Percentiles rank a stretch among this genome's conserved stretches.
phyloP scores from a whole-genome alignment of 2,329 filamentous ascomycete species.

The Aureobasidium sp. region DNA sequence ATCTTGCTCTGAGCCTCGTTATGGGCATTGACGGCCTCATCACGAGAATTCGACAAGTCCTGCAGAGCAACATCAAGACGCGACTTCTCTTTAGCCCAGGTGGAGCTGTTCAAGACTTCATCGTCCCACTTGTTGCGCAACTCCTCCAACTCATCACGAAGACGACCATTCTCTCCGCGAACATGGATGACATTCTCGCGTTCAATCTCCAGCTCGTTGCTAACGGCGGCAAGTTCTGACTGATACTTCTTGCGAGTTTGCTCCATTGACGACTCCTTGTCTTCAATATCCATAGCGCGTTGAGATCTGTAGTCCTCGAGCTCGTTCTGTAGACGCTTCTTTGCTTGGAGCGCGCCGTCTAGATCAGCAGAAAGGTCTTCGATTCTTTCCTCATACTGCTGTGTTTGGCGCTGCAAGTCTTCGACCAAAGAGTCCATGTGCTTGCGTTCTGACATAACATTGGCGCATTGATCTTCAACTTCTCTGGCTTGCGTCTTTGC shows the following conservation, averaged over 20 bases:
- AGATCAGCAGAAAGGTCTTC: slow-evolving; percentile 90
- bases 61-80: slow-evolving; percentile 82
- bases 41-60: slow-evolving; percentile 81
- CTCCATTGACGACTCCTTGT: slow-evolving; percentile 92
- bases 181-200: slow-evolving; percentile 83
- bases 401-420: slow-evolving; percentile 81
- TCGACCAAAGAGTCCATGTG: slow-evolving; percentile 82
- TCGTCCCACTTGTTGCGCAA: slow-evolving; percentile 96
- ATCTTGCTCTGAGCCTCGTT: slow-evolving; percentile 93
- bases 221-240: slow-evolving; percentile 78
- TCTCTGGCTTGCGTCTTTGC: slow-evolving; percentile 83
- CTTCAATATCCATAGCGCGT: slow-evolving; percentile 90
- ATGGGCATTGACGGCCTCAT: slow-evolving; percentile 87
- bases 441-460: slow-evolving; percentile 85
- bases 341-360: slow-evolving; percentile 74
- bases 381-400: slow-evolving; percentile 80
- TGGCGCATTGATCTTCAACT: slow-evolving; percentile 81
- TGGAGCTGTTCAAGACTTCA: slow-evolving; percentile 93
- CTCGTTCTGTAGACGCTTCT: slow-evolving; percentile 92
- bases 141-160: slow-evolving; percentile 94
- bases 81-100: slow-evolving; percentile 96
- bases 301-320: slow-evolving; percentile 95
- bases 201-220: slow-evolving; percentile 86
- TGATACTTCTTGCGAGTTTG: slow-evolving; percentile 98
- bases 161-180: slow-evolving; percentile 71